Evolutionary conservation across 108 stramenopile genomes (phyloP), one percentile per base, ranked within the genome.

Genomic region (Stephanodiscus minutulus): DNA sequence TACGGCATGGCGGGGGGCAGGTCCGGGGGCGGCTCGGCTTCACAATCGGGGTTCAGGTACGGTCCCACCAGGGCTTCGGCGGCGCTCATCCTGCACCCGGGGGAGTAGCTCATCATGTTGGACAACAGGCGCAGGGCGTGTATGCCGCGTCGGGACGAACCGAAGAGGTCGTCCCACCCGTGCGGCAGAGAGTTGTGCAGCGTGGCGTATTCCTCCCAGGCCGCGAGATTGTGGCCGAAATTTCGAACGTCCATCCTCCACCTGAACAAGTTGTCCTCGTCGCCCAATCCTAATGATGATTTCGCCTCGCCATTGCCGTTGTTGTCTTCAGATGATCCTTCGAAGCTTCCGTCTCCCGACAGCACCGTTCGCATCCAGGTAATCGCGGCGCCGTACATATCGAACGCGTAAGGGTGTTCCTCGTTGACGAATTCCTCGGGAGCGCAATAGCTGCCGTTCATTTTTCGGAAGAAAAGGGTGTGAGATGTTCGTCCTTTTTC

Each of bases 121-220:
- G 73, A 69, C 15, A 79, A 20, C 0, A 79, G 53, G 5, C 78
- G 54, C 31, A 74, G 31, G 0, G 78, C 66, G 13, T 69, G 52
- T 13, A 73, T 68, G 3, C 78, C 78, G 20, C 68, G 59, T 3
- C 61, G 58, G 7, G 73, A 79, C 12, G 66, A 70, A 22, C 76
- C 78, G 48, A 79, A 79, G 17, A 79, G 53, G 18, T 73, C 61
- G 44, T 79, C 60, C 78, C 78, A 79, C 24, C 78, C 78, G 52
- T 63, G 46, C 13, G 78, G 78, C 10, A 79, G 65, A 7, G 50
- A 12, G 50, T 64, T 55, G 52, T 74, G 67, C 24, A 74, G 18
- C 25, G 57, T 61, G 0, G 78, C 73, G 29, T 68, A 68, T 68
- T 79, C 78, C 43, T 79, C 73, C 78, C 78, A 79, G 0, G 78